Evolutionary conservation across 2,329 filamentous ascomycete genomes (phyloP).

Genomic region (Penicillium occitanis): DNA sequence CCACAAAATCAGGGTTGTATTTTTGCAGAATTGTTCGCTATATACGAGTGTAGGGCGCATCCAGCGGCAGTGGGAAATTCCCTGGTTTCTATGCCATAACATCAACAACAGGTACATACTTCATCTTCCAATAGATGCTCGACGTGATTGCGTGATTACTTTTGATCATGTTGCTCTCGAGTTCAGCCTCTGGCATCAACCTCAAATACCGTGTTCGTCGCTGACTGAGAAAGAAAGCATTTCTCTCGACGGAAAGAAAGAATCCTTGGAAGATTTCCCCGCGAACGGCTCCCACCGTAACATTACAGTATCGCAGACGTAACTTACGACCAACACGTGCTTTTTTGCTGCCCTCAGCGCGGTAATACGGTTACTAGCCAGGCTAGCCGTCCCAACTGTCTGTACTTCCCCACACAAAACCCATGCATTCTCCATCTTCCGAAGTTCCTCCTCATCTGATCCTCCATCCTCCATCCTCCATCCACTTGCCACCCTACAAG

Average conservation of each 20-base stretch:
- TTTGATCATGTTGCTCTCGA: background rate
- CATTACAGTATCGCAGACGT: background rate
- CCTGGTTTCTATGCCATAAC: background rate
- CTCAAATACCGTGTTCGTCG: conserved; percentile 1
- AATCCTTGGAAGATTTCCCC: conserved; percentile 2
- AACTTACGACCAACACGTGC: background rate
- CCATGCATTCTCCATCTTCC: conserved; percentile 7
- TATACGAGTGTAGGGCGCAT: conserved; percentile 9
- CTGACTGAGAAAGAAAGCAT: background rate
- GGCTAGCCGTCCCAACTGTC: conserved; percentile 3
- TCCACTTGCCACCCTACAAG: background rate
- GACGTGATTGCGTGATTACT: background rate
- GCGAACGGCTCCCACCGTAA: background rate
- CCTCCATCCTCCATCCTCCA: background rate
- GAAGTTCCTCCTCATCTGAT: background rate
- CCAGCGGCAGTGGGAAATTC: conserved; percentile 15
- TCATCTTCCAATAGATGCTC: background rate
- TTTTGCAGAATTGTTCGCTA: background rate
- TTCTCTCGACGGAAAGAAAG: background rate
- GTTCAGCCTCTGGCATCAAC: background rate
- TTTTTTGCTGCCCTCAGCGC: background rate
- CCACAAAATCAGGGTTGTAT: background rate
- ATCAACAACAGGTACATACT: background rate
- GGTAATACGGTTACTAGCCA: conserved; percentile 3
- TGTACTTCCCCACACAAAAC: conserved; percentile 8